Conservation (phyloP, 805 yeast genomes). For the Candida montana region DNA sequence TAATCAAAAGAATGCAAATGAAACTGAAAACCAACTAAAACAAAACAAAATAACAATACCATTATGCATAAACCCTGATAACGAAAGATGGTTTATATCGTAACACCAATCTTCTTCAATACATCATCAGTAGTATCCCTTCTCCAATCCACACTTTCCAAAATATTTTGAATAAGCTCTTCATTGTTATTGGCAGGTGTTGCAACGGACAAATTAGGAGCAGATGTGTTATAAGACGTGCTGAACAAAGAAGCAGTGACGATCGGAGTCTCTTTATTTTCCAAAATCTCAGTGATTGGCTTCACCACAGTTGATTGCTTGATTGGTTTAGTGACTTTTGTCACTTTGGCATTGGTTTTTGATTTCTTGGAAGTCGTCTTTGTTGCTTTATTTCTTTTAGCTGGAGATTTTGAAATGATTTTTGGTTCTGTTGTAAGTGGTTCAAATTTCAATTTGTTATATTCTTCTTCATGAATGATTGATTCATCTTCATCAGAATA, state of each 20-base stretch:
- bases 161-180: conserved; percentile 19
- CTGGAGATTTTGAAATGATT: background rate
- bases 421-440: background rate
- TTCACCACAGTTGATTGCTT: background rate
- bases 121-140: conserved; percentile 30
- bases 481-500: background rate
- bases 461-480: background rate
- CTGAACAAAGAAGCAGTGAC: background rate
- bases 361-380: background rate
- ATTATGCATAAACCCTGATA: background rate
- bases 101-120: conserved; percentile 29
- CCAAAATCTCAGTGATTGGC: too few relatives aligned
- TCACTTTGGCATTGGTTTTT: background rate
- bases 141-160: conserved; percentile 30
- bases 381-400: background rate
- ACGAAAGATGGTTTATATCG: background rate
- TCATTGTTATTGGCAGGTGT: conserved; percentile 10
- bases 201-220: background rate
- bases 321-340: too few relatives aligned
- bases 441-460: background rate
- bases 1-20: too few relatives aligned
- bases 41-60: background rate
- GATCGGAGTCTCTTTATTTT: background rate
- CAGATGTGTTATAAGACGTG: too few relatives aligned
- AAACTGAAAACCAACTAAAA: too few relatives aligned